Evolutionary conservation across 345 rosid genomes (phyloP).

Genomic region (Combretum micranthum): DNA sequence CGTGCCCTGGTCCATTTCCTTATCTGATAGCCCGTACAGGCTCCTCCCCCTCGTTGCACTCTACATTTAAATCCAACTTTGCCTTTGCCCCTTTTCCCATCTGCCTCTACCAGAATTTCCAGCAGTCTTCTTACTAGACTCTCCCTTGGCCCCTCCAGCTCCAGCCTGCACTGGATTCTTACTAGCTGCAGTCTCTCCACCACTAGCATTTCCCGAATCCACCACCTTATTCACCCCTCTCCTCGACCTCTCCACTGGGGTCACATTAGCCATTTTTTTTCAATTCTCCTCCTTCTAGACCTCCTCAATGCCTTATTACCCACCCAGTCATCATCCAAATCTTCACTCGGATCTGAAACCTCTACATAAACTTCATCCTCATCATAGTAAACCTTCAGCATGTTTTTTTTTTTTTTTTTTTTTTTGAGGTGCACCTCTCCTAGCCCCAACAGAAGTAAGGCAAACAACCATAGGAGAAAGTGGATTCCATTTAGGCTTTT

Average conservation of each 20-base stretch:
- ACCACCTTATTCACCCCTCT: conserved; percentile 58
- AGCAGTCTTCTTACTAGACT: conserved; percentile 14
- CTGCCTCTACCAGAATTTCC: conserved; percentile 44
- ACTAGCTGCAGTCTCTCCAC: conserved; percentile 20
- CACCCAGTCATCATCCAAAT: conserved; percentile 52
- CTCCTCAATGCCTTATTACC: conserved; percentile 30
- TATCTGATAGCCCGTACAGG: conserved; percentile 32
- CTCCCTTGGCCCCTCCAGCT: conserved; percentile 7
- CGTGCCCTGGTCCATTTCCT: conserved; percentile 39
- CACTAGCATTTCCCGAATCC: conserved; percentile 41
- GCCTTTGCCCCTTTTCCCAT: conserved; percentile 45
- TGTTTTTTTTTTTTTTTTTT: conserved; percentile 5
- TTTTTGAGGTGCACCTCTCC: not conserved
- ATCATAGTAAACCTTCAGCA: conserved; percentile 33
- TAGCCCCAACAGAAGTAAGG: no score
- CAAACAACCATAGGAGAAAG: conserved; percentile 57
- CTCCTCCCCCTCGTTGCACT: conserved; percentile 86
- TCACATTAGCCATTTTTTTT: no score
- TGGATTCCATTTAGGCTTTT: conserved; percentile 66
- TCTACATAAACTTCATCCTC: conserved; percentile 51
- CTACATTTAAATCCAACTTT: conserved; percentile 92
- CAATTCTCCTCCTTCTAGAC: conserved; percentile 24
- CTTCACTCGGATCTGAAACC: conserved; percentile 45
- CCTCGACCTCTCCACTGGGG: conserved; percentile 26
- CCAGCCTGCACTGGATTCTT: conserved; percentile 7